Evolutionary conservation across 1,284 basidiomycete species (phyloP), one percentile per base, ranked within the genome.

Genomic region (Fomitopsis schrenkii): DNA sequence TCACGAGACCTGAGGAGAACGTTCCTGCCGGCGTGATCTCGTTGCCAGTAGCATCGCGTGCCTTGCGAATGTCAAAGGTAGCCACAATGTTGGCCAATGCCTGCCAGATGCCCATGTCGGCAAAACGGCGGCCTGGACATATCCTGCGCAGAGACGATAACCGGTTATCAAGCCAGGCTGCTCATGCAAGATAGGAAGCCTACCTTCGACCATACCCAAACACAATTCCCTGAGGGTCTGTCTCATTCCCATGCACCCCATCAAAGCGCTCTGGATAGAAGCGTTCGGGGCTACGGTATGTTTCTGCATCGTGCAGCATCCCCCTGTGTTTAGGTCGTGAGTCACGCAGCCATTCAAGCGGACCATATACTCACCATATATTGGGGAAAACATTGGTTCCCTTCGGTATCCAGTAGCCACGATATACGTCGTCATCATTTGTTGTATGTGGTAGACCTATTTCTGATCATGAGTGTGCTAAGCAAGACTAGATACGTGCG

Each of bases 331-430:
- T 12, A 17, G 26, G 69, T 71, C 8, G 22, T 12, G 1, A 8
- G 22, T 46, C 22, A 12, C 8, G 30, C 22, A 22, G 22, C 22
- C 22, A 22, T 33, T 33, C 30, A 33, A 33, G 30, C 30, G 48
- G 6, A 50, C 28, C 53, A 19, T 52, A 26, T 40, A 54, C 8
- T 7, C 30, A 58, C 44, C 35, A 59, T 41, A 58, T 42, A 53
- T 50, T 59, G 48, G 44, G 61, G 19, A 38, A 58, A n/a, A 28
- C 48, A 33, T 33, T 54, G 22, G 50, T 44, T 19, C 54, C 35
- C 52, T 60, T 53, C 74, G 64, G 74, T 72, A 58, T n/a, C 70
- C 36, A 26, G 48, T 38, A 53, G 40, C 55, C 40, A 56, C 60
- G 33, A 42, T 28, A 58, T 14, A 35, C 41, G 38, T 40, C 55